Evolutionary conservation across 2,329 filamentous ascomycete genomes (phyloP).

Genomic region (Aspergillus chevalieri): DNA sequence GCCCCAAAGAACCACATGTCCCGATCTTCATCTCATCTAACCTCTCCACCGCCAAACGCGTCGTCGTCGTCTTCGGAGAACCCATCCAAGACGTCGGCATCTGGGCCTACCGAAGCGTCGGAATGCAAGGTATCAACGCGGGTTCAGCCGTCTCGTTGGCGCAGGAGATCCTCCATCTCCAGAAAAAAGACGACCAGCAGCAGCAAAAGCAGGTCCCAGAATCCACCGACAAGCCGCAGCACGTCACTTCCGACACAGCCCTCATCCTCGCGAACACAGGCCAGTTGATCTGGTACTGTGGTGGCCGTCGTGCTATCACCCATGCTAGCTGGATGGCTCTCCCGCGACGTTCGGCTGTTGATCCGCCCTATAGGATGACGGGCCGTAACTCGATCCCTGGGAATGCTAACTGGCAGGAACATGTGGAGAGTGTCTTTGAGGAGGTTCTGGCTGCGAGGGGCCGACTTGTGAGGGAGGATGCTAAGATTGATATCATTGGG

Average conservation of each 20-base stretch:
- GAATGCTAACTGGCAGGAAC: constrained; percentile 53
- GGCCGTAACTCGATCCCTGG: constrained; percentile 57
- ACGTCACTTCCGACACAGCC: constrained; percentile 18
- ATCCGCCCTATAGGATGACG: constrained; percentile 48
- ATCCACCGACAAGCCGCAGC: too few relatives aligned
- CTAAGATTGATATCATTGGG: constrained; percentile 63
- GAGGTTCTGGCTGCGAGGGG: constrained; percentile 46
- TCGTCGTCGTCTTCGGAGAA: constrained; percentile 72
- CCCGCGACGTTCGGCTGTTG: constrained; percentile 58
- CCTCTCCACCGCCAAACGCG: constrained; percentile 52
- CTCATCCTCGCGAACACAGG: constrained; percentile 74
- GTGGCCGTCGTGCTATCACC: constrained; percentile 56
- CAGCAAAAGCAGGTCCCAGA: neutral
- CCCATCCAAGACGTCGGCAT: constrained; percentile 65
- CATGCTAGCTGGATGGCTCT: constrained; percentile 51
- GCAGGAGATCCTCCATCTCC: constrained; percentile 33
- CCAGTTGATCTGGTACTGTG: constrained; percentile 69
- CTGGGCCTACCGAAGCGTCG: constrained; percentile 62
- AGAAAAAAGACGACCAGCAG: constrained; percentile 12
- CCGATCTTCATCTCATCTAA: constrained; percentile 61
- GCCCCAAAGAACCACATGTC: constrained; percentile 51
- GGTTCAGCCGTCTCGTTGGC: constrained; percentile 67
- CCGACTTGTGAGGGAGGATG: constrained; percentile 42
- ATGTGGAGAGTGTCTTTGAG: constrained; percentile 63
- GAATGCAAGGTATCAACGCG: constrained; percentile 58